Percentiles rank a stretch among this genome's conserved stretches.
Evolutionary conservation across 2,329 filamentous ascomycete genomes (phyloP).

Genomic region (Aspergillus carbonarius): DNA sequence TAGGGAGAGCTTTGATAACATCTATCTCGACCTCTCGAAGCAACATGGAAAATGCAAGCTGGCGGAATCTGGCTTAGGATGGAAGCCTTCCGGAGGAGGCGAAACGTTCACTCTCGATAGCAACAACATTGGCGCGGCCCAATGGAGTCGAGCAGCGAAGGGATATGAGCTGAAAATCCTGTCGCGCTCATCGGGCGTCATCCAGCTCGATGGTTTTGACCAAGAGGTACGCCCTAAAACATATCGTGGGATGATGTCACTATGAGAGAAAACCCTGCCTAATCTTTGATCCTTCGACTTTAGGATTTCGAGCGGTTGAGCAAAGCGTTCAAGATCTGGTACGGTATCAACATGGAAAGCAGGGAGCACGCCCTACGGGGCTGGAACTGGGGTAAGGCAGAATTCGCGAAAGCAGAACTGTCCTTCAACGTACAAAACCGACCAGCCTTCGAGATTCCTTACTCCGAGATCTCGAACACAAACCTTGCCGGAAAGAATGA

Average conservation of each 20-base stretch:
- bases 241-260: not conserved
- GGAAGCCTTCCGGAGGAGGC: conserved; percentile 84
- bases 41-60: conserved; percentile 91
- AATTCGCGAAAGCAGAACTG: conserved; percentile 92
- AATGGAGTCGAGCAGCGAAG: conserved; percentile 91
- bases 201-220: conserved; percentile 93
- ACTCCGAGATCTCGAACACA: conserved; percentile 96
- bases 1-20: conserved; percentile 94
- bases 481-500: conserved; percentile 97
- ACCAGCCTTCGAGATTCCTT: conserved; percentile 94
- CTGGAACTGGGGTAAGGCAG: conserved; percentile 99
- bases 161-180: conserved; percentile 93
- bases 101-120: conserved; percentile 93
- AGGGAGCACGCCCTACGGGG: conserved; percentile 92
- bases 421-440: conserved; percentile 96
- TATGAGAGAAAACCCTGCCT: not conserved
- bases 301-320: conserved; percentile 84
- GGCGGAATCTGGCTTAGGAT: conserved; percentile 89
- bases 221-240: conserved; percentile 61
- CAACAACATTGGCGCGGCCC: conserved; percentile 78
- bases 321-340: conserved; percentile 98
- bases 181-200: conserved; percentile 77
- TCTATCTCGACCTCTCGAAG: conserved; percentile 93
- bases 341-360: conserved; percentile 86
- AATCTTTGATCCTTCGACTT: not conserved